A percentile compares a stretch with the other conserved stretches of the same genome.
These are phyloP conservation scores for Papiliotrema terrestris DNA, from an alignment of 1,284 basidiomycete species.

Conservation along the genomic window DNA sequence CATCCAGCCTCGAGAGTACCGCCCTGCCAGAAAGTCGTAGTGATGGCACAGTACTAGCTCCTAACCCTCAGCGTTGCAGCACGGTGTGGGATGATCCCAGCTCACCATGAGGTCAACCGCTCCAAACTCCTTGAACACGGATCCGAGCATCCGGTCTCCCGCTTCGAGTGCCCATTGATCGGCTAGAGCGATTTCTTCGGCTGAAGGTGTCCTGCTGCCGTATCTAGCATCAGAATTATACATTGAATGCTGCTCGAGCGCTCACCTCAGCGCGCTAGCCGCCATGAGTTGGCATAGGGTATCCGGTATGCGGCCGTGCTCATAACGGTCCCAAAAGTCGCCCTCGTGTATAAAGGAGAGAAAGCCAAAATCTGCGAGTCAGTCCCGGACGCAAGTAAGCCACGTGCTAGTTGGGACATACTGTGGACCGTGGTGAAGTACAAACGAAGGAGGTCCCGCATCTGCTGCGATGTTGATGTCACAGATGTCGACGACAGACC, in stretches of 20 bases:
- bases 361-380: slow-evolving; percentile 12
- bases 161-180: slow-evolving; percentile 10
- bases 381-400: neutral
- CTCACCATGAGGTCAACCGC: slow-evolving; percentile 16
- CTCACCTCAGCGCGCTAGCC: slow-evolving; percentile 11
- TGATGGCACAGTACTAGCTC: slow-evolving; percentile 15
- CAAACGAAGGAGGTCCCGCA: slow-evolving; percentile 7
- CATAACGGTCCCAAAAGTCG: slow-evolving; percentile 14
- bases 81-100: neutral
- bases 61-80: neutral
- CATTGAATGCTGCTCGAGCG: neutral
- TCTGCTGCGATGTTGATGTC: neutral
- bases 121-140: slow-evolving; percentile 12
- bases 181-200: slow-evolving; percentile 1
- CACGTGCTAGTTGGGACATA: neutral
- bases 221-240: neutral
- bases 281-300: slow-evolving; percentile 11
- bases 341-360: slow-evolving; percentile 14
- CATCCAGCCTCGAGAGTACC: slow-evolving; percentile 15
- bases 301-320: neutral
- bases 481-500: no score
- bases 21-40: slow-evolving; percentile 14
- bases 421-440: slow-evolving; percentile 14
- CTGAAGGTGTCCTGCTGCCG: neutral
- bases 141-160: slow-evolving; percentile 6